Base-by-base conservation (phyloP, 257 asterid genomes). In the Solanum pennellii region DNA sequence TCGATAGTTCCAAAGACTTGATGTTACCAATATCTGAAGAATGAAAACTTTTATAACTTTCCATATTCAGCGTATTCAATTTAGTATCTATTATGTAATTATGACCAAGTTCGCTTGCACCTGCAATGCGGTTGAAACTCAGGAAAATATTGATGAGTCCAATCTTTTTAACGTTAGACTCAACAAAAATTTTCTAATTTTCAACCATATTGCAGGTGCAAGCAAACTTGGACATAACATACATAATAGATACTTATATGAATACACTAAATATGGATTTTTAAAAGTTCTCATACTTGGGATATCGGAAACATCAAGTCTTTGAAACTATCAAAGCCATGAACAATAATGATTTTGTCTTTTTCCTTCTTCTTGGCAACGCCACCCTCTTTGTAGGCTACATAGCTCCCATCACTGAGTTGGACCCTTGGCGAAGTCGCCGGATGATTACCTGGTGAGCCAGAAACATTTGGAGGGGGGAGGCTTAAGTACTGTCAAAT, bases 331-430 rank as follows among this genome's bases (percentile, higher is more conserved):
- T 71, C 93, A 93, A 93, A 93, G 86, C 95, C 98, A 90, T 94
- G 98, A 86, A 86, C 60, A 83, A 93, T 79, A 60, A 94, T 92
- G 52, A 94, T 89, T 92, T 93, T 95, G 93, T 91, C 37, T 13
- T 88, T 89, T 60, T 98, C 98, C 59, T 91, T 91, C 86, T 94
- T 95, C 91, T 91, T 96, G 87, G 92, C 23, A 79, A 91, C 85
- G 21, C 99, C 98, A 27, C 82, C 88, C 91, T 94, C 99, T 91
- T 90, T 93, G 91, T 94, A 94, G 8, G 98, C 92, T 91, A 96
- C 89, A 92, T 93, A 92, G 91, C 97, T 93, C 83, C 98, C 98
- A 60, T 94, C 95, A 23, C 86, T 87, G 44, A 94, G 94, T 86
- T 93, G 92, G 82, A 94, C 89, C 90, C 97, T 92, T 11, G 96